phyloP scores from a whole-genome alignment of 495 filamentous ascomycete species.

The Podospora fimiseda region DNA sequence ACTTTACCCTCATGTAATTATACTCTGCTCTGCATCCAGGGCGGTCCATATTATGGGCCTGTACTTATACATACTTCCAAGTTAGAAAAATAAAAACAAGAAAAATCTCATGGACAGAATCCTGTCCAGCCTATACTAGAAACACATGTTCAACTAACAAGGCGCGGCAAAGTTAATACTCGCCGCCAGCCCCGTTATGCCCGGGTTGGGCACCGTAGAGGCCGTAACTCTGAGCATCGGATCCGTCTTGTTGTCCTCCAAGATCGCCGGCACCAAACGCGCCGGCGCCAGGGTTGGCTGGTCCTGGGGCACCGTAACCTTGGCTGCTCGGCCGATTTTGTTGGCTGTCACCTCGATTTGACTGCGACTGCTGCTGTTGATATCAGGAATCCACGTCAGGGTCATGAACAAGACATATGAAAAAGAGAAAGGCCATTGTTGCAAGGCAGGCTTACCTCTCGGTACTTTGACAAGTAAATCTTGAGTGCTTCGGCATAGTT shows the following conservation, averaged over 20 bases:
- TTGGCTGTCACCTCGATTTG: conserved; percentile 63
- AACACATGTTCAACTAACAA: no score
- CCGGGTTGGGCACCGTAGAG: conserved; percentile 57
- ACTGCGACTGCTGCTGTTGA: conserved; percentile 57
- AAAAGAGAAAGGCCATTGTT: conserved; percentile 8
- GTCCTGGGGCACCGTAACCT: conserved; percentile 54
- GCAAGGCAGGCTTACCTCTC: conserved; percentile 68
- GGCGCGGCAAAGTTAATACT: conserved; percentile 22
- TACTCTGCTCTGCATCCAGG: no score
- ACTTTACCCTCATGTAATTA: conserved; percentile 1
- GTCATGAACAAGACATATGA: neutral
- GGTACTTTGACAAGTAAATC: conserved; percentile 95
- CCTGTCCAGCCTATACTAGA: neutral
- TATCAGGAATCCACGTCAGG: conserved; percentile 23
- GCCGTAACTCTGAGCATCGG: conserved; percentile 53
- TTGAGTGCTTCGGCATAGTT: conserved; percentile 97
- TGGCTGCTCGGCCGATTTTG: conserved; percentile 66
- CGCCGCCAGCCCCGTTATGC: conserved; percentile 61
- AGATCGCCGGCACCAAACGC: conserved; percentile 53
- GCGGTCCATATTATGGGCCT: neutral
- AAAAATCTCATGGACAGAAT: neutral
- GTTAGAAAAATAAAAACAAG: neutral
- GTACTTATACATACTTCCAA: conserved; percentile 16
- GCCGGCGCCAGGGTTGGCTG: conserved; percentile 41
- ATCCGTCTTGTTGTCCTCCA: conserved; percentile 48